Percentiles rank a stretch among this genome's conserved stretches.
Conservation (phyloP, 225 moss, liverwort and hornwort species). For the Thuidium tamariscinum region DNA sequence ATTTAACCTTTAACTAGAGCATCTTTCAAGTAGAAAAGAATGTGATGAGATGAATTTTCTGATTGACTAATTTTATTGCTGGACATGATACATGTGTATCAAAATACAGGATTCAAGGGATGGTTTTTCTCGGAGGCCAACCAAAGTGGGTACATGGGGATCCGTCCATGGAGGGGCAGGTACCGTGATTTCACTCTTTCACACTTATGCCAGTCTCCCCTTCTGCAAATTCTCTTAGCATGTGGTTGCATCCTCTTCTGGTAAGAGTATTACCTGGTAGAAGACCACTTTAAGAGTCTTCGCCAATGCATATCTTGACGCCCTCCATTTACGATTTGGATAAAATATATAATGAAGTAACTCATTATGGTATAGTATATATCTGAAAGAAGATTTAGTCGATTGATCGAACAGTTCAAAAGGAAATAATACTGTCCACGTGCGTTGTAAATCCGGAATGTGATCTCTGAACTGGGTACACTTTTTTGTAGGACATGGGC, state of each 20-base stretch:
- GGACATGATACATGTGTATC: background rate
- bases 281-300: background rate
- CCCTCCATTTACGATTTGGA: background rate
- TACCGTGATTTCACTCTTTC: background rate
- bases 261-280: background rate
- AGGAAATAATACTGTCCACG: background rate
- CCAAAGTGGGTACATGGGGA: constrained; percentile 51
- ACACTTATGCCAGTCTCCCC: background rate
- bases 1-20: background rate
- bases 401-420: background rate
- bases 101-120: constrained; percentile 36
- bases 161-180: constrained; percentile 43
- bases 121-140: constrained; percentile 43
- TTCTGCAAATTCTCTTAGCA: background rate
- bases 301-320: background rate
- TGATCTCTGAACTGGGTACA: background rate
- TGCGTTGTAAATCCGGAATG: background rate
- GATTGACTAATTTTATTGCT: background rate
- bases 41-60: background rate
- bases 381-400: background rate
- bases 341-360: background rate
- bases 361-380: background rate
- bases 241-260: background rate
- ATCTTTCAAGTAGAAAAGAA: background rate
- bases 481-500: constrained; percentile 25